Evolutionary conservation across 345 rosid genomes (phyloP).

Genomic region (Microthlaspi erraticum): DNA sequence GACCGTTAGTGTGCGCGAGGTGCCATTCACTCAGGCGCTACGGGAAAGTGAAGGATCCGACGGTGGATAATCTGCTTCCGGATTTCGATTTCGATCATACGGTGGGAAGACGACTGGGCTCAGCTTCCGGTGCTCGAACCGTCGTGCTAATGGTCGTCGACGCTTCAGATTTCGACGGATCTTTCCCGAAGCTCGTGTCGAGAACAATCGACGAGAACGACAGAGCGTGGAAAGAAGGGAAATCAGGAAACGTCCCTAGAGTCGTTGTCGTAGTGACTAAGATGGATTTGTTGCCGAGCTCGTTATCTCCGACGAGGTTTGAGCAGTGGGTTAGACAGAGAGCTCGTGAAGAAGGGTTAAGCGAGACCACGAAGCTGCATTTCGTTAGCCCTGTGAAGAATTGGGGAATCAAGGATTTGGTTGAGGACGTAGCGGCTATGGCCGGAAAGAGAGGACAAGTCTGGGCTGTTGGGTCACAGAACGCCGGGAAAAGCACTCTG

Average conservation of each 20-base stretch:
- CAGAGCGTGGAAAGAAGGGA: slow-evolving; percentile 81
- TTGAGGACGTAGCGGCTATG: slow-evolving; percentile 71
- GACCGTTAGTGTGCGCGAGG: slow-evolving; percentile 79
- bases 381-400: slow-evolving; percentile 83
- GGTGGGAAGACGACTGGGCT: slow-evolving; percentile 72
- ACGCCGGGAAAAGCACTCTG: slow-evolving; percentile 91
- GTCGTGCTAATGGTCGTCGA: slow-evolving; percentile 88
- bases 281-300: slow-evolving; percentile 82
- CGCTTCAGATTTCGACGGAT: slow-evolving; percentile 90
- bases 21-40: slow-evolving; percentile 91
- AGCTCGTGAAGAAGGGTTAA: slow-evolving; percentile 79
- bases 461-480: slow-evolving; percentile 92
- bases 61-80: slow-evolving; percentile 83
- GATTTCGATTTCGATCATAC: slow-evolving; percentile 92
- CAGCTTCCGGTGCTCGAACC: slow-evolving; percentile 69
- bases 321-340: slow-evolving; percentile 91
- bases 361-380: slow-evolving; percentile 71
- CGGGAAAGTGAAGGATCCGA: slow-evolving; percentile 84
- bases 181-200: slow-evolving; percentile 82
- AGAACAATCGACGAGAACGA: slow-evolving; percentile 69
- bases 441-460: slow-evolving; percentile 88
- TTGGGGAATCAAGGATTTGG: slow-evolving; percentile 84
- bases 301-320: slow-evolving; percentile 68
- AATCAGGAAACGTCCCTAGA: slow-evolving; percentile 82
- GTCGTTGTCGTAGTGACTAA: slow-evolving; percentile 81